Conservation (phyloP, 2,329 filamentous ascomycete genomes). For the Hypoxylon sp. region DNA sequence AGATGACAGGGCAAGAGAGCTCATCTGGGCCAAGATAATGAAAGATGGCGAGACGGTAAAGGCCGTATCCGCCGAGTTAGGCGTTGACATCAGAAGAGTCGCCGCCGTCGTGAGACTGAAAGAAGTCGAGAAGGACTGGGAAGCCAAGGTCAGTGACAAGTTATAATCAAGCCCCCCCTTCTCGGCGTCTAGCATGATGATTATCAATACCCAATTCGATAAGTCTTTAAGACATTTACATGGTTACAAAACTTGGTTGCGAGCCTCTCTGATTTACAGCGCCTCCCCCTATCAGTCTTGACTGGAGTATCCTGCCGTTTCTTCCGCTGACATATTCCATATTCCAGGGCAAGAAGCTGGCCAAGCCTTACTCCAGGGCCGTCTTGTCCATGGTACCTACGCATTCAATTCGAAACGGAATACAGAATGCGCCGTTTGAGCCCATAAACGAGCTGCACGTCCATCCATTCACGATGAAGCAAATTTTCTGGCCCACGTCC, state of each 20-base stretch:
- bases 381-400: constrained; percentile 82
- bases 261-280: constrained; percentile 72
- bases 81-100: constrained; percentile 83
- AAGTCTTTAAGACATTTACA: constrained; percentile 98
- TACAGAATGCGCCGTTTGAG: constrained; percentile 60
- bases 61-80: constrained; percentile 77
- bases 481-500: constrained; percentile 70
- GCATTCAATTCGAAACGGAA: constrained; percentile 63
- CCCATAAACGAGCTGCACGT: constrained; percentile 70
- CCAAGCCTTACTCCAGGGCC: constrained; percentile 77
- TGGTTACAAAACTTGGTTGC: constrained; percentile 86
- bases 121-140: constrained; percentile 83
- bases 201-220: constrained; percentile 80
- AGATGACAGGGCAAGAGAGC: constrained; percentile 74
- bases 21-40: constrained; percentile 76
- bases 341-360: constrained; percentile 76
- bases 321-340: constrained; percentile 30
- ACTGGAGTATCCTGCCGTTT: constrained; percentile 17
- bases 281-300: constrained; percentile 17
- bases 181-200: constrained; percentile 59
- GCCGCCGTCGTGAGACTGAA: constrained; percentile 87
- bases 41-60: constrained; percentile 73
- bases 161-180: background rate
- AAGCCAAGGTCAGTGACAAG: constrained; percentile 70
- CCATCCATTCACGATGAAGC: constrained; percentile 67